Evolutionary conservation across 139 green algal species (phyloP), one percentile per base, ranked within the genome.

Genomic region (Chlorella sp.): DNA sequence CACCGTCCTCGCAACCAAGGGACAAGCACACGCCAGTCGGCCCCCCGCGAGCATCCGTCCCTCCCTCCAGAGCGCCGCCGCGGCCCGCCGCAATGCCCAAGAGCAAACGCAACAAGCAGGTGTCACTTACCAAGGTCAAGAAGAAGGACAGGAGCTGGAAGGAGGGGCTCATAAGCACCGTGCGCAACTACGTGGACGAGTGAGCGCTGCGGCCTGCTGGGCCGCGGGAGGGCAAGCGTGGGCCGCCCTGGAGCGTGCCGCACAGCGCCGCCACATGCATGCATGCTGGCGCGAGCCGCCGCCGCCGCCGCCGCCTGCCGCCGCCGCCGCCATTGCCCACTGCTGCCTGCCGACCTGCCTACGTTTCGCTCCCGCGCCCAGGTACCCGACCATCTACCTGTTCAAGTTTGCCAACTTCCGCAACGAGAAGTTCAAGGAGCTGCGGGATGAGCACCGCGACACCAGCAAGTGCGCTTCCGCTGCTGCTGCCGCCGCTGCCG

Each of bases 141-240:
- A 99, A 98, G 91, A 99, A 99, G 88, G 92, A 88, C 60, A 92
- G 92, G 46, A 89, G 95, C 58, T 97, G 96, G 94, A 99, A 99
- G 88, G 95, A 96, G 70, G 93, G 92, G 1, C 74, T 98, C 0
- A 93, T 99, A 9, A 82, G 91, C 17, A 87, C 91, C 68, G 93
- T 96, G 13, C 91, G 94, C 36, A 89, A 93, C 3, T 84, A 80
- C 4, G 73, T 96, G 8, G 96, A 99, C 62, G 85, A 93, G 93
- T 99, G 78, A 90, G 92, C 83, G 5, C 28, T 9, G 28, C 43
- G 40, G 70, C 40, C 51, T 16, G 51, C 51, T 60, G 51, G 9
- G 51, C 13, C 51, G 51, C 13, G 51, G 16, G 51, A 60, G 51
- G 9, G 51, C 46, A 11, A 60, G 9, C 13, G 2, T 60, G 51